phyloP scores from a whole-genome alignment of 257 asterid species.

The Solanum verrucosum region DNA sequence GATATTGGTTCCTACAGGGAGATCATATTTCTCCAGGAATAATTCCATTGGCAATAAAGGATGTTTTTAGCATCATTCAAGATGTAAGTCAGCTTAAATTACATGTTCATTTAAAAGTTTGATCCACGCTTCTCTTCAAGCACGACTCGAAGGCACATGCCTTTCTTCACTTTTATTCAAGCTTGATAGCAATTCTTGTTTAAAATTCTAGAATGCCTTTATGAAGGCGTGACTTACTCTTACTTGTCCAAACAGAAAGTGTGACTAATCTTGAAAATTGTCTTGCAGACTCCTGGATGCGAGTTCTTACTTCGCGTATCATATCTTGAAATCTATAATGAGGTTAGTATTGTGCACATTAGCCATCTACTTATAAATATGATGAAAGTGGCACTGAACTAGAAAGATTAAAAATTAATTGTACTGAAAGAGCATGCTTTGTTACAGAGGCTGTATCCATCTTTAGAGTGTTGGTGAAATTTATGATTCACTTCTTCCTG shows the following conservation, averaged over 20 bases:
- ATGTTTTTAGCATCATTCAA: conserved; percentile 96
- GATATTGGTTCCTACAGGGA: conserved; percentile 43
- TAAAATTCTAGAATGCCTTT: background rate
- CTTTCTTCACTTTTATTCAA: conserved; percentile 1
- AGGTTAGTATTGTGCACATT: conserved; percentile 45
- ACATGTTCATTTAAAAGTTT: background rate
- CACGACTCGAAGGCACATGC: background rate
- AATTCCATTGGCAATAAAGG: conserved; percentile 96
- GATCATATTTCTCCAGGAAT: conserved; percentile 90
- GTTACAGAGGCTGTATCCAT: background rate
- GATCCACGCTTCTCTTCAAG: background rate
- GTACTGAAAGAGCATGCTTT: background rate
- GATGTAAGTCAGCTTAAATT: conserved; percentile 57
- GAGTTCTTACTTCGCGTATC: conserved; percentile 98
- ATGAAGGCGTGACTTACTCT: background rate
- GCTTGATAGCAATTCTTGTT: background rate
- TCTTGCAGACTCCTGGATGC: conserved; percentile 90
- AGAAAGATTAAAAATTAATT: background rate
- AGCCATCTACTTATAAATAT: background rate
- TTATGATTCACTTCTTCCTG: background rate
- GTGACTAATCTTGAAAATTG: conserved; percentile 14
- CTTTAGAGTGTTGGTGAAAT: background rate
- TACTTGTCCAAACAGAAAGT: background rate
- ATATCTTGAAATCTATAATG: conserved; percentile 93
- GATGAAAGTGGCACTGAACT: background rate